Conservation (phyloP, 2,329 filamentous ascomycete genomes). For the Xylaria sp. region DNA sequence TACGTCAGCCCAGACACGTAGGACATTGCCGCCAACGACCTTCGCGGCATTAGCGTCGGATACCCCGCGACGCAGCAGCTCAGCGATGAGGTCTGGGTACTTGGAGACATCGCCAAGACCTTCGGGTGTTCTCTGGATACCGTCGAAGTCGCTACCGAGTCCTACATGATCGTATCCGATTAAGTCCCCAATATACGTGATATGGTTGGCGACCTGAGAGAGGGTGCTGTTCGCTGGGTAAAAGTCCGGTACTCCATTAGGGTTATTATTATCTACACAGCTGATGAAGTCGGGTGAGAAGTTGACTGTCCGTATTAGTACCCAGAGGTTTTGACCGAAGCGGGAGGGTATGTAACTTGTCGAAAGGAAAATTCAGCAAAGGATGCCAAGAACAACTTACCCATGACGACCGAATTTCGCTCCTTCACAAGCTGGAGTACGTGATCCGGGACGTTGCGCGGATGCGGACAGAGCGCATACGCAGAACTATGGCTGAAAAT, state of each 20-base stretch:
- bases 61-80: conserved; percentile 74
- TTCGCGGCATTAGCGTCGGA: conserved; percentile 75
- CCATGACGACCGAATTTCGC: conserved; percentile 79
- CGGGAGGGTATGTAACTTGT: not conserved
- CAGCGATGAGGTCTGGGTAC: conserved; percentile 78
- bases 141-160: conserved; percentile 89
- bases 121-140: conserved; percentile 66
- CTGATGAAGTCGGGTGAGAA: conserved; percentile 84
- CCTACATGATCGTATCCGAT: conserved; percentile 91
- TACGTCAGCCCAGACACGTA: conserved; percentile 83
- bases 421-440: conserved; percentile 77
- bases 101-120: conserved; percentile 87
- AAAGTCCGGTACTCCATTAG: conserved; percentile 70
- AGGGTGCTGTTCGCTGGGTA: conserved; percentile 74
- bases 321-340: not conserved
- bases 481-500: conserved; percentile 91
- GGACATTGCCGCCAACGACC: conserved; percentile 78
- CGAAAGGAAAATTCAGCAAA: not conserved
- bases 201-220: conserved; percentile 77
- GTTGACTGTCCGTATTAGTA: conserved; percentile 61
- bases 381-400: conserved; percentile 29
- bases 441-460: conserved; percentile 87
- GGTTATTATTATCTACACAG: conserved; percentile 65
- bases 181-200: conserved; percentile 78
- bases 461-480: conserved; percentile 81